Evolutionary conservation across 2,329 filamentous ascomycete species (phyloP).

Genomic region (Sclerotinia spermophila): DNA sequence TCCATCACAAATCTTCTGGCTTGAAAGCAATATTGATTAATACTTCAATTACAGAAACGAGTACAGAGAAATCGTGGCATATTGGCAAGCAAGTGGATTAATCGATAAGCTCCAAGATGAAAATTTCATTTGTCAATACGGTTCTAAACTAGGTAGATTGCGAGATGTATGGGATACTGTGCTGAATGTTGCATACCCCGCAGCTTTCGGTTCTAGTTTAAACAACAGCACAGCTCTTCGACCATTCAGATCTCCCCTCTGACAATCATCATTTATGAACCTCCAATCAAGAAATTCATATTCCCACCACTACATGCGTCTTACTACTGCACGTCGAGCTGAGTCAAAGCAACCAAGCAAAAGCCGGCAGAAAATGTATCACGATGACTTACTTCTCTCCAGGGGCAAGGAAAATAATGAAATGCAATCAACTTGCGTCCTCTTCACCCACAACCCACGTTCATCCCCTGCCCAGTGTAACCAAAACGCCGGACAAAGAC

Average conservation of each 20-base stretch:
- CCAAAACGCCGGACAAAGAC: constrained; percentile 6
- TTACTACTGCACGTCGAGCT: constrained; percentile 15
- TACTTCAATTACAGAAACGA: constrained; percentile 3
- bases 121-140: constrained; percentile 6
- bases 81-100: neutral
- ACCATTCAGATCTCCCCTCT: constrained; percentile 12
- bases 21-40: neutral
- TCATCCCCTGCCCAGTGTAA: constrained; percentile 16
- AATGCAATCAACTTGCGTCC: constrained; percentile 11
- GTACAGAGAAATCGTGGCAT: neutral
- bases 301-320: constrained; percentile 18
- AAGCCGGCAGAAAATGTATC: constrained; percentile 14
- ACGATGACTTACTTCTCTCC: constrained; percentile 9
- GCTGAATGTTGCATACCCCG: constrained; percentile 18
- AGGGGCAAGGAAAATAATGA: constrained; percentile 8
- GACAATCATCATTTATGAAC: constrained; percentile 5
- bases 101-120: constrained; percentile 1
- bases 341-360: constrained; percentile 11
- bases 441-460: constrained; percentile 11
- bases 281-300: constrained; percentile 13
- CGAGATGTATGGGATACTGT: constrained; percentile 7
- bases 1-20: neutral
- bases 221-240: constrained; percentile 15
- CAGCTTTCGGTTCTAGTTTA: constrained; percentile 17
- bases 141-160: neutral